These are phyloP conservation scores for Globisporangium okanoganense DNA, from an alignment of 352 stramenopile genomes.

Conservation along the genomic window DNA sequence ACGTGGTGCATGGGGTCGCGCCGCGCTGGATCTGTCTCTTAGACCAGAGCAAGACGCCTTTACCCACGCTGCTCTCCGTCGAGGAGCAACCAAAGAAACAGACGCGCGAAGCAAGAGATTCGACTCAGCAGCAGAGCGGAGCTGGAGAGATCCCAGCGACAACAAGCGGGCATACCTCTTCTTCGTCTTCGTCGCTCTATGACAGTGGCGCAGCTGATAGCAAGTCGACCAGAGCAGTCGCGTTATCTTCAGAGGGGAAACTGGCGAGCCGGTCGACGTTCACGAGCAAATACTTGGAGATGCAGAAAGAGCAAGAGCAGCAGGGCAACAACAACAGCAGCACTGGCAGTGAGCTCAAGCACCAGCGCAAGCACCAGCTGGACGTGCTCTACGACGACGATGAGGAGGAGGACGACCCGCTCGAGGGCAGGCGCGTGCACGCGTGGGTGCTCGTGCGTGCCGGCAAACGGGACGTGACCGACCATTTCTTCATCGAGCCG, in stretches of 20 bases:
- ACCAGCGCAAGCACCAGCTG: conserved; percentile 33
- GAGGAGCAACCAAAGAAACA: conserved; percentile 41
- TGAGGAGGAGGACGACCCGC: conserved; percentile 65
- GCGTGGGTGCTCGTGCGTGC: conserved; percentile 91
- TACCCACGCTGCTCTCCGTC: conserved; percentile 55
- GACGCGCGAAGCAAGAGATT: not conserved
- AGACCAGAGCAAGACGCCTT: conserved; percentile 84
- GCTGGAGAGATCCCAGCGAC: not conserved
- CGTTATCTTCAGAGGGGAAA: conserved; percentile 23
- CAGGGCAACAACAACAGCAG: conserved; percentile 23
- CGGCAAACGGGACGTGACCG: conserved; percentile 83
- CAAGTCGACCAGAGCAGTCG: conserved; percentile 12
- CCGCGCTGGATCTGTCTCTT: conserved; percentile 87
- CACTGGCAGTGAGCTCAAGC: conserved; percentile 1
- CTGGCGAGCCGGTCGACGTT: conserved; percentile 57
- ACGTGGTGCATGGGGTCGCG: conserved; percentile 88
- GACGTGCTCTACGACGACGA: conserved; percentile 58
- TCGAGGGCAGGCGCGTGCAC: conserved; percentile 77
- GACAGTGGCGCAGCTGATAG: conserved; percentile 11
- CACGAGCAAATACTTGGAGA: conserved; percentile 61
- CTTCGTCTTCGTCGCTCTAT: not conserved
- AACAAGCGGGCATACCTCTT: not conserved
- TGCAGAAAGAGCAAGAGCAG: conserved; percentile 41
- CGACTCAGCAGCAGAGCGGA: not conserved
- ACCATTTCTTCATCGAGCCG: conserved; percentile 91